Conservation (phyloP, 75 land plant species). For the Cryptomeria japonica region DNA sequence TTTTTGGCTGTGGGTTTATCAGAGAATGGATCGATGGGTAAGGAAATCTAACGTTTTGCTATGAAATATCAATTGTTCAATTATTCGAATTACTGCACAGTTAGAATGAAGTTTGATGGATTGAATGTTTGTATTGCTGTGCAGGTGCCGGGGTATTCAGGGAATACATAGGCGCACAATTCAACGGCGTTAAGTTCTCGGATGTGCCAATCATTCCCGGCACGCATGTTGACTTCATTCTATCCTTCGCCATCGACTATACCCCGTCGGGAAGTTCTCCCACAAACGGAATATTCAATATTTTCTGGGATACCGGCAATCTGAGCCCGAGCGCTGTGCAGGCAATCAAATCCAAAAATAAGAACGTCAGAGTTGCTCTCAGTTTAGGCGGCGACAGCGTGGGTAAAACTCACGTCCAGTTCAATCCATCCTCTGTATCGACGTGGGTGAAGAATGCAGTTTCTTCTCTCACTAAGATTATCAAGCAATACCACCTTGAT, state of each 20-base stretch:
- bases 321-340: slow-evolving; percentile 38
- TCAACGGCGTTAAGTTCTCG: slow-evolving; percentile 16
- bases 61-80: too few species aligned
- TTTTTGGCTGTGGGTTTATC: too few species aligned
- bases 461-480: slow-evolving; percentile 28
- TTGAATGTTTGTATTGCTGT: too few species aligned
- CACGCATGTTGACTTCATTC: slow-evolving; percentile 23
- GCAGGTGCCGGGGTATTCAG: slow-evolving; percentile 4
- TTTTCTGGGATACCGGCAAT: slow-evolving; percentile 50
- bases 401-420: slow-evolving; percentile 10
- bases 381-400: slow-evolving; percentile 45
- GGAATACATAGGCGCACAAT: slow-evolving; percentile 32
- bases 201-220: slow-evolving; percentile 23
- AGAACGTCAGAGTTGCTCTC: slow-evolving; percentile 35
- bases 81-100: too few species aligned
- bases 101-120: too few species aligned
- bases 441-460: slow-evolving; percentile 43
- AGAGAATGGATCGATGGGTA: too few species aligned
- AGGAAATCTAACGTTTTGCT: too few species aligned
- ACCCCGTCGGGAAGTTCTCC: too few species aligned
- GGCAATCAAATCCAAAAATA: slow-evolving; percentile 37
- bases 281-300: slow-evolving; percentile 36
- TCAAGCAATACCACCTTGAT: slow-evolving; percentile 31
- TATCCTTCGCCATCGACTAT: slow-evolving; percentile 22
- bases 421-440: slow-evolving; percentile 23